Evolutionary conservation across 768 basidiomycete species (phyloP).

Genomic region (Lactifluus piperatus): DNA sequence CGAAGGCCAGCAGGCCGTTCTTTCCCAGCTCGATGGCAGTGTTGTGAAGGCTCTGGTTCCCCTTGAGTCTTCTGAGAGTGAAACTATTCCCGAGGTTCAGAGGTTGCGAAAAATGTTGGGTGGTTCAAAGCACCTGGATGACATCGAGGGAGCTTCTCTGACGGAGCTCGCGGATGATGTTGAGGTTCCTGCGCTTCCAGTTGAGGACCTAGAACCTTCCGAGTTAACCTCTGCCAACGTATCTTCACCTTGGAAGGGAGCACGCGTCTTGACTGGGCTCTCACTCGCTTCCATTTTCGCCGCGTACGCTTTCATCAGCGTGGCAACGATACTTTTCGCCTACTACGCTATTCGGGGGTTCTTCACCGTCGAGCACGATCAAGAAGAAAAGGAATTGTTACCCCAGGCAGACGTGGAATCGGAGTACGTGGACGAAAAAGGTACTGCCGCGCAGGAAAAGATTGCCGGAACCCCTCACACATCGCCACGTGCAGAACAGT

Average conservation of each 20-base stretch:
- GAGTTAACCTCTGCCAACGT: not conserved
- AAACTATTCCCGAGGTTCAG: slow-evolving; percentile 23
- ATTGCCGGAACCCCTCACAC: no score
- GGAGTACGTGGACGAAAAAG: slow-evolving; percentile 3
- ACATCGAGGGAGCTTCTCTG: slow-evolving; percentile 19
- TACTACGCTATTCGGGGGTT: slow-evolving; percentile 12
- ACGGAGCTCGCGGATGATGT: not conserved
- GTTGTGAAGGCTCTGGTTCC: slow-evolving; percentile 27
- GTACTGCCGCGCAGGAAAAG: slow-evolving; percentile 3
- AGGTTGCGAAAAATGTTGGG: slow-evolving; percentile 23
- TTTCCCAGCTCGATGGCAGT: slow-evolving; percentile 25
- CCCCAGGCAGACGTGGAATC: slow-evolving; percentile 3
- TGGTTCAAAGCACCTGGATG: slow-evolving; percentile 17
- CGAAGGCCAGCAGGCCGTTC: slow-evolving; percentile 26
- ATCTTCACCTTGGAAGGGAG: not conserved
- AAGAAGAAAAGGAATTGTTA: slow-evolving; percentile 18
- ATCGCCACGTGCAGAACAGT: not conserved
- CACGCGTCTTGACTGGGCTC: slow-evolving; percentile 5
- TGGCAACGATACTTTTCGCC: slow-evolving; percentile 22
- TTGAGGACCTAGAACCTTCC: not conserved
- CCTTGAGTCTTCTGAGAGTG: slow-evolving; percentile 18
- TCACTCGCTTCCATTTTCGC: slow-evolving; percentile 10
- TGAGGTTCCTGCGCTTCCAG: slow-evolving; percentile 1
- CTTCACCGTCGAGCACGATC: slow-evolving; percentile 21
- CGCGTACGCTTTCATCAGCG: slow-evolving; percentile 19